These are phyloP conservation scores for Tetragonia tetragonoides DNA, from an alignment of 148 eudicot genomes.

Conservation along the genomic window DNA sequence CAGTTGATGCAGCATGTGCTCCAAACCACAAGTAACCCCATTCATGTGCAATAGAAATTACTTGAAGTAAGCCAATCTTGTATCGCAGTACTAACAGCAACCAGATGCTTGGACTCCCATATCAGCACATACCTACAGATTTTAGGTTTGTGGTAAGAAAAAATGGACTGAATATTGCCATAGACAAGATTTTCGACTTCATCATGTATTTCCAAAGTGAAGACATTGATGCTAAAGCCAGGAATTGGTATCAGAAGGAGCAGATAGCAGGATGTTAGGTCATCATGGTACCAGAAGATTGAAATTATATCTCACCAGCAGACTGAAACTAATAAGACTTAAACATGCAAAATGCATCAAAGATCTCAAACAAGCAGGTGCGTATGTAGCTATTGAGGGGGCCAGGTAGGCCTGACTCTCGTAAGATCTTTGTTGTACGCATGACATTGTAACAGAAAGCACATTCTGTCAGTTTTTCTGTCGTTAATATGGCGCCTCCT, in stretches of 20 bases:
- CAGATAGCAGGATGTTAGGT: not conserved
- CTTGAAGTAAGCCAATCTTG: slow-evolving; percentile 98
- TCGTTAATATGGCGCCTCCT: no score
- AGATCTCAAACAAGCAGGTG: no score
- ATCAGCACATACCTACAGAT: slow-evolving; percentile 77
- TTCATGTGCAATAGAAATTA: slow-evolving; percentile 30
- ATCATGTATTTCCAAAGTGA: not conserved
- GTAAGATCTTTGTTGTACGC: no score
- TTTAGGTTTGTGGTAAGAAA: slow-evolving; percentile 14
- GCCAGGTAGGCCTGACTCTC: no score
- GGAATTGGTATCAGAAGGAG: not conserved
- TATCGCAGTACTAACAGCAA: slow-evolving; percentile 95
- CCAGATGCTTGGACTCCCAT: slow-evolving; percentile 95
- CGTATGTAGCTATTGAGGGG: no score
- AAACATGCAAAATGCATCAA: no score
- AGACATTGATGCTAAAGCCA: not conserved
- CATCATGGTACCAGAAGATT: no score
- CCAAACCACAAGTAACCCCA: slow-evolving; percentile 4
- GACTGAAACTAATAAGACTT: no score
- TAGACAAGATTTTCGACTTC: not conserved
- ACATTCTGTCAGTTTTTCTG: no score
- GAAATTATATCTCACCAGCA: no score
- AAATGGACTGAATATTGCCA: slow-evolving; percentile 5
- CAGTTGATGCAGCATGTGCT: not conserved
- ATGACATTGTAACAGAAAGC: no score